Percentiles rank a stretch among this genome's conserved stretches.
Evolutionary conservation across 2,329 filamentous ascomycete genomes (phyloP).

Genomic region (Ascosphaera pollenicola): DNA sequence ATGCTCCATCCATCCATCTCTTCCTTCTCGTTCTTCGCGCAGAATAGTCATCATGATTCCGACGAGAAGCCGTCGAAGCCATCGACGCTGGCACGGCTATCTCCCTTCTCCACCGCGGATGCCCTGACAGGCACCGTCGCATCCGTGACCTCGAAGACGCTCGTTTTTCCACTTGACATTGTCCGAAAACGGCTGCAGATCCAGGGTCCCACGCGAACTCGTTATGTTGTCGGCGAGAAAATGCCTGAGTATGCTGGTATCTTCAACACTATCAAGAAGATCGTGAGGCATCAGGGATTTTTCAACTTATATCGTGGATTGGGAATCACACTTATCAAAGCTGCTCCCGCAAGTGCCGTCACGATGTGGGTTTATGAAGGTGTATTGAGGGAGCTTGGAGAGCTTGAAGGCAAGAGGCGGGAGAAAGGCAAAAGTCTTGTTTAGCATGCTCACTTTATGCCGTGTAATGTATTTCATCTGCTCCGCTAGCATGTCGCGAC

Average conservation of each 20-base stretch:
- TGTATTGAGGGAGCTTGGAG: conserved; percentile 37
- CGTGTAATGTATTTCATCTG: too few species aligned
- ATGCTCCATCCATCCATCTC: conserved; percentile 38
- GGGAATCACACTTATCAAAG: conserved; percentile 75
- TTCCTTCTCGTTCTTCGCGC: conserved; percentile 1
- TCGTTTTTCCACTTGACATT: conserved; percentile 79
- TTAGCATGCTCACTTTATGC: too few species aligned
- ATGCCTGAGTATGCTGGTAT: conserved; percentile 65
- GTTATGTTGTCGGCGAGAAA: conserved; percentile 59
- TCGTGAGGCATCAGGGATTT: conserved; percentile 50
- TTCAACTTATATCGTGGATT: conserved; percentile 73
- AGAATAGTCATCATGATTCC: conserved; percentile 2
- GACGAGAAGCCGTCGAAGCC: not conserved
- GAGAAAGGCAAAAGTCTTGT: too few species aligned
- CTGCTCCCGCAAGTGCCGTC: conserved; percentile 75
- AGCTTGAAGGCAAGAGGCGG: conserved; percentile 8
- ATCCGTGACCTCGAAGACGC: conserved; percentile 65
- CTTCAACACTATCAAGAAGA: conserved; percentile 40
- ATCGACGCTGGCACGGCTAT: conserved; percentile 13
- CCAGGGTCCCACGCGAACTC: conserved; percentile 61
- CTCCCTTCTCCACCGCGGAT: conserved; percentile 54
- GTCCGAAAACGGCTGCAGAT: conserved; percentile 88
- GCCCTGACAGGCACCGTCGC: conserved; percentile 63
- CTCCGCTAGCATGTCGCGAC: too few species aligned
- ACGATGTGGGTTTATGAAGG: conserved; percentile 92